Percentiles rank a stretch among this genome's conserved stretches.
Conservation (phyloP, 352 stramenopile genomes). For the Pythium pyrilobum region DNA sequence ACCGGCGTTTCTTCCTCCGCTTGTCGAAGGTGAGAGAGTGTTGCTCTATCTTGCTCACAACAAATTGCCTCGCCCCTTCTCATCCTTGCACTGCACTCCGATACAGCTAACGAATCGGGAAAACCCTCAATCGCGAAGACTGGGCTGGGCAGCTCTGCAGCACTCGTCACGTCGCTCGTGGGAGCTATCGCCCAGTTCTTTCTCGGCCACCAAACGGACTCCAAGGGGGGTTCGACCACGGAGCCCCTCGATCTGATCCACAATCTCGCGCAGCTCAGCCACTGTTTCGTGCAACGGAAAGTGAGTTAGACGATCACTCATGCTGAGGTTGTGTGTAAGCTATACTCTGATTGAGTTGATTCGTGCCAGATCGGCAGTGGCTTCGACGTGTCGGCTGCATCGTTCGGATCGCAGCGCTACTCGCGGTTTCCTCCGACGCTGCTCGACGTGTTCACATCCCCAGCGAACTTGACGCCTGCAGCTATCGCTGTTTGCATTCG, state of each 20-base stretch:
- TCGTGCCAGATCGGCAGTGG: constrained; percentile 90
- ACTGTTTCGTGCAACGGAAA: constrained; percentile 96
- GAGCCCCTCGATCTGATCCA: constrained; percentile 68
- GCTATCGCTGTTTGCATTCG: constrained; percentile 49
- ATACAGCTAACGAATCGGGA: background rate
- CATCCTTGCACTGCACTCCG: no score
- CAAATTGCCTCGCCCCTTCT: no score
- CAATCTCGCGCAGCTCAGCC: constrained; percentile 93
- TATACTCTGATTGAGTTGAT: background rate
- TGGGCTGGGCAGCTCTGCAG: constrained; percentile 94
- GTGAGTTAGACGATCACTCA: constrained; percentile 16
- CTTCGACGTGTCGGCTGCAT: constrained; percentile 95
- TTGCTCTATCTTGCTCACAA: background rate
- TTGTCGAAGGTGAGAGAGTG: constrained; percentile 45
- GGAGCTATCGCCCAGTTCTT: constrained; percentile 87
- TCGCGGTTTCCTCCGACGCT: constrained; percentile 74
- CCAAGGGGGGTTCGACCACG: no score
- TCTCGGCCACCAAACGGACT: constrained; percentile 21
- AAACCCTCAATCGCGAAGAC: constrained; percentile 83
- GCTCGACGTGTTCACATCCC: constrained; percentile 43
- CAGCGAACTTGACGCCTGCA: constrained; percentile 47
- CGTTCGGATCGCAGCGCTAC: constrained; percentile 94
- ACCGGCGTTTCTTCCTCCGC: constrained; percentile 77
- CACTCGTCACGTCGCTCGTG: constrained; percentile 94
- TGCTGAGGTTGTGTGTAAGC: background rate